A percentile compares a stretch with the other conserved stretches of the same genome.
These are phyloP conservation scores for Ceratocystis variospora DNA, from an alignment of 2,329 filamentous ascomycete genomes.

Conservation along the genomic window DNA sequence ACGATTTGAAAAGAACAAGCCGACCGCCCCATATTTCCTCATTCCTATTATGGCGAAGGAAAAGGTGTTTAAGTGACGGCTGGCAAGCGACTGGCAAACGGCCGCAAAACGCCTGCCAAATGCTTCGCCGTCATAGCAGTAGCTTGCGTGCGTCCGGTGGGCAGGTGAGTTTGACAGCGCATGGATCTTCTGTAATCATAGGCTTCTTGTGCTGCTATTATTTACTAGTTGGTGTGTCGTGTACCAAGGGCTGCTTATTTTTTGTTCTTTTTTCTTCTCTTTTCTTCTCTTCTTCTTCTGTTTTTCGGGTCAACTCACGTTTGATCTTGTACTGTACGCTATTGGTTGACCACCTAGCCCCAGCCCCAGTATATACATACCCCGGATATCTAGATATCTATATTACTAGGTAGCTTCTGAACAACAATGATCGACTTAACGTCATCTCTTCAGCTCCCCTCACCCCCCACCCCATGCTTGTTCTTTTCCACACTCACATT, in stretches of 20 bases:
- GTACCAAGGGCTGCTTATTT: no score
- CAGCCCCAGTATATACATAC: background rate
- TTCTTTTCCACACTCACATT: background rate
- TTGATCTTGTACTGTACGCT: background rate
- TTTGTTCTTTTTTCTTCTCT: background rate
- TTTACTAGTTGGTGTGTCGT: no score
- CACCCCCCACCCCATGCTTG: background rate
- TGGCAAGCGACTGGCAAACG: background rate
- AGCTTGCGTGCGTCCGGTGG: background rate
- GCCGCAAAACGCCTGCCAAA: no score
- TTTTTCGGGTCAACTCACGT: background rate
- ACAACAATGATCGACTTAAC: background rate
- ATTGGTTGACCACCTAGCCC: background rate
- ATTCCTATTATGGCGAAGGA: background rate
- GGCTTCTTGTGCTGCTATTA: no score
- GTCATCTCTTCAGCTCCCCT: background rate
- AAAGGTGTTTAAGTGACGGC: background rate
- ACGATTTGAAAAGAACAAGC: conserved; percentile 19
- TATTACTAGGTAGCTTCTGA: background rate
- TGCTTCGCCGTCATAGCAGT: background rate
- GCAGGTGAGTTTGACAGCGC: background rate
- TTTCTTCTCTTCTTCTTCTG: background rate
- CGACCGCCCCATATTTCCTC: conserved; percentile 22
- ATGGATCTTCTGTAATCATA: background rate
- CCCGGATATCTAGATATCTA: background rate